Conservation (phyloP, 495 filamentous ascomycete species). For the Sordaria brevicollis region DNA sequence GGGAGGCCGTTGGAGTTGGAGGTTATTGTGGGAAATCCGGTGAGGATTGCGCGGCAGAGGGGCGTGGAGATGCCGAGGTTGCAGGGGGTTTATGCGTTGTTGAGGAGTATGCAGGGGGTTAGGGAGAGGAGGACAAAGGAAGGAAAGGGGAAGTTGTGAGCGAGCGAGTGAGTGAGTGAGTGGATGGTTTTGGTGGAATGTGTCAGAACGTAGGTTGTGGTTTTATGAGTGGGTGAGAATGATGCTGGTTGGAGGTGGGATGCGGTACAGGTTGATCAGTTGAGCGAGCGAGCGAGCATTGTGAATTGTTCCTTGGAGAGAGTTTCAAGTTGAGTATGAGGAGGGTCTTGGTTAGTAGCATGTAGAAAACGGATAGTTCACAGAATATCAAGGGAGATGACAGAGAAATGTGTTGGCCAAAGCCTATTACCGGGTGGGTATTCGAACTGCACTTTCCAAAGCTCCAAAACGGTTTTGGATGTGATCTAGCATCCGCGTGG, state of each 20-base stretch:
- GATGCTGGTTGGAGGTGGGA: neutral
- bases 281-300: neutral
- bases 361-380: neutral
- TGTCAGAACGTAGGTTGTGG: too few relatives aligned
- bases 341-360: neutral
- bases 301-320: neutral
- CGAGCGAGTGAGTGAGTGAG: too few relatives aligned
- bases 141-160: conserved; percentile 21
- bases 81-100: conserved; percentile 42
- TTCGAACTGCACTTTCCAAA: too few relatives aligned
- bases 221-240: too few relatives aligned
- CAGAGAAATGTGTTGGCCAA: too few relatives aligned
- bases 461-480: too few relatives aligned
- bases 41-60: conserved; percentile 38
- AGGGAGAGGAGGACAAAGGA: conserved; percentile 23
- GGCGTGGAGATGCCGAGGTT: conserved; percentile 44
- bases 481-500: too few relatives aligned
- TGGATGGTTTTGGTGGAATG: too few relatives aligned
- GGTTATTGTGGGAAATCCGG: conserved; percentile 51
- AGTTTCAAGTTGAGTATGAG: neutral
- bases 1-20: conserved; percentile 48
- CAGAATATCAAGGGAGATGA: too few relatives aligned
- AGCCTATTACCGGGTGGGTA: too few relatives aligned
- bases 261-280: neutral
- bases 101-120: conserved; percentile 35